Evolutionary conservation across 768 basidiomycete species (phyloP), one percentile per base, ranked within the genome.

Genomic region (Botryobasidium botryosum): DNA sequence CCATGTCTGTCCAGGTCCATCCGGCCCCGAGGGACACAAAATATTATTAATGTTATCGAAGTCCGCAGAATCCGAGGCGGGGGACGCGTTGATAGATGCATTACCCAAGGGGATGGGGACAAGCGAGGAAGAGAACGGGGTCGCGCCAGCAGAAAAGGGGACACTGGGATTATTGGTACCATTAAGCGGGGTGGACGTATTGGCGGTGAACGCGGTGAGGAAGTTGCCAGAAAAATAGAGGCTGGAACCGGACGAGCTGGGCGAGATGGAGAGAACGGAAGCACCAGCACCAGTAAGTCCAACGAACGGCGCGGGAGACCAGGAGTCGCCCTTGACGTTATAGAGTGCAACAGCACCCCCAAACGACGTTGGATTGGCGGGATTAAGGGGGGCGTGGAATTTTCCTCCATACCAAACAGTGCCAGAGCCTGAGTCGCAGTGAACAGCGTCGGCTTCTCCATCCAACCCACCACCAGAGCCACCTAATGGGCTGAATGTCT

Each of bases 151-250:
- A 18, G 87, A 88, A 53, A 74, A 77, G 10, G 85, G 85, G 3
- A 88, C 77, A 48, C 81, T 88, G 8, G 85, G 85, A 56, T 87
- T 88, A 56, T 79, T 79, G 33, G 77, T 76, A 50, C 70, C 70
- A 55, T 76, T 80, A 39, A 74, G 52, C 35, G 53, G 44, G 13
- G 62, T 56, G 26, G 67, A 61, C 5, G 60, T 70, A 35, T 51
- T 55, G 36, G 75, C 75, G 24, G 62, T 61, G 56, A 85, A 90
- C 1, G 72, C 63, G 2, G 84, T 80, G 45, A 80, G 53, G 65
- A 99, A 99, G 10, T 79, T 79, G 31, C 94, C 94, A 0, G 81
- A 71, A 56, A 97, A 90, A 57, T 90, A 79, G 44, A 96, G 62
- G 50, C 80, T 83, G 10, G 68, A 63, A 44, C 70, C 68, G 43